Conservation (phyloP, 2,329 filamentous ascomycete genomes). For the Pseudogymnoascus sp. region DNA sequence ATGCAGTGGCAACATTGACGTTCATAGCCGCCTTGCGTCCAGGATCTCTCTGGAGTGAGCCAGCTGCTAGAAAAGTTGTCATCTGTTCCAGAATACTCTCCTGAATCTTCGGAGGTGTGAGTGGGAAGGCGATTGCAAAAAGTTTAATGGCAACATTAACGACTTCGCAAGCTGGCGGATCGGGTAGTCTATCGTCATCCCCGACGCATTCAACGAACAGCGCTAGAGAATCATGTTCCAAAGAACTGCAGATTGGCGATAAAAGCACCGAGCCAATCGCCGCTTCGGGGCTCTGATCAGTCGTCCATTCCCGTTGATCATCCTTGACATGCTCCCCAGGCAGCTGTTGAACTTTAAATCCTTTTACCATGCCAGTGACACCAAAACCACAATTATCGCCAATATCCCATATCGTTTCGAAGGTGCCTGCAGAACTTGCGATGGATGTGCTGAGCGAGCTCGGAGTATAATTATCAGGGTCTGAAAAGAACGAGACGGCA, state of each 20-base stretch:
- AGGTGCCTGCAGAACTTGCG: conserved; percentile 78
- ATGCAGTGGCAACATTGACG: conserved; percentile 78
- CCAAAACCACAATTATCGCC: conserved; percentile 93
- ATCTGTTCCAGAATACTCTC: conserved; percentile 95
- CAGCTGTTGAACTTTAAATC: conserved; percentile 64
- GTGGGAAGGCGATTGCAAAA: conserved; percentile 83
- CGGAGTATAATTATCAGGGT: conserved; percentile 80
- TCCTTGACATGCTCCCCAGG: conserved; percentile 60
- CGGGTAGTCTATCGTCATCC: conserved; percentile 44
- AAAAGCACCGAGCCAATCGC: conserved; percentile 54
- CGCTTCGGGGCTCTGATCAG: conserved; percentile 53
- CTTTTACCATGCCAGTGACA: conserved; percentile 74
- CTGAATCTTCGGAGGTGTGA: conserved; percentile 86
- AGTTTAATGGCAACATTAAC: conserved; percentile 90
- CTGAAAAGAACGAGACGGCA: conserved; percentile 85
- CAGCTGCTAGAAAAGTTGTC: conserved; percentile 77
- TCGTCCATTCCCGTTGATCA: conserved; percentile 42
- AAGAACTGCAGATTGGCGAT: conserved; percentile 71
- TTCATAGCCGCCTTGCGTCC: conserved; percentile 85
- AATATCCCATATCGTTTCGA: conserved; percentile 92
- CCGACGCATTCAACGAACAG: conserved; percentile 58
- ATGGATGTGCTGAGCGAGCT: conserved; percentile 86
- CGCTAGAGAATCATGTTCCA: conserved; percentile 82
- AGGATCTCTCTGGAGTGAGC: conserved; percentile 72
- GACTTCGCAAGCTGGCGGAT: conserved; percentile 84